Conservation (phyloP, 2,329 filamentous ascomycete genomes). For the Didymellaceae sp. region DNA sequence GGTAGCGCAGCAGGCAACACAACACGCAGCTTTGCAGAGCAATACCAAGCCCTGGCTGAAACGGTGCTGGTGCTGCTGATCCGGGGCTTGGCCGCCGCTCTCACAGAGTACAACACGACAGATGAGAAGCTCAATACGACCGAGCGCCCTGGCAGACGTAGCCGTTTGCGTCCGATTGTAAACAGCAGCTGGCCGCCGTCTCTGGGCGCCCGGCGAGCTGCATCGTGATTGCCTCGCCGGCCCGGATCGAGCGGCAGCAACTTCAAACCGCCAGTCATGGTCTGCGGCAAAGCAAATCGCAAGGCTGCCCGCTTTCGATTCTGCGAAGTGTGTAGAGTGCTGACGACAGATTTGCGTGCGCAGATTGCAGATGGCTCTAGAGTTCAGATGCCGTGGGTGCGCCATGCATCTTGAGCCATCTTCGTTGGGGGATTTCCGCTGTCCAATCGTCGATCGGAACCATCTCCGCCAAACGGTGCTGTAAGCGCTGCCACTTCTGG, state of each 20-base stretch:
- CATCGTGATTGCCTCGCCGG: constrained; percentile 2
- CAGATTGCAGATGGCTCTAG: background rate
- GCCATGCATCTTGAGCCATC: background rate
- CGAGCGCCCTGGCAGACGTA: constrained; percentile 11
- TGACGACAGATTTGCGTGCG: background rate
- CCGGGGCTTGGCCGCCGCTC: constrained; percentile 27
- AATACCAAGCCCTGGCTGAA: constrained; percentile 39
- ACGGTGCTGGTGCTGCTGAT: constrained; percentile 31
- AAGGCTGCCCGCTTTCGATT: background rate
- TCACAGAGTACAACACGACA: constrained; percentile 7
- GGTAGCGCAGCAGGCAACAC: constrained; percentile 2
- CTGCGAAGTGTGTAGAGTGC: too few species aligned
- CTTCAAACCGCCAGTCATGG: constrained; percentile 5
- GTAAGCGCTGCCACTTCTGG: background rate
- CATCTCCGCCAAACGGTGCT: background rate
- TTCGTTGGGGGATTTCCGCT: background rate
- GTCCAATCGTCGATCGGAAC: background rate
- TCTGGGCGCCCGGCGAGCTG: constrained; percentile 1
- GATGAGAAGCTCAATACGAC: constrained; percentile 6
- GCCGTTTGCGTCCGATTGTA: constrained; percentile 5
- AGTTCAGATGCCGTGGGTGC: background rate
- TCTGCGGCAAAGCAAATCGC: background rate
- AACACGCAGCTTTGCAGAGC: constrained; percentile 12
- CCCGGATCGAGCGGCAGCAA: constrained; percentile 14
- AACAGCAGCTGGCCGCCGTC: background rate